Base-by-base conservation (phyloP, 2,329 filamentous ascomycete species). In the Pestalotiopsis fici region DNA sequence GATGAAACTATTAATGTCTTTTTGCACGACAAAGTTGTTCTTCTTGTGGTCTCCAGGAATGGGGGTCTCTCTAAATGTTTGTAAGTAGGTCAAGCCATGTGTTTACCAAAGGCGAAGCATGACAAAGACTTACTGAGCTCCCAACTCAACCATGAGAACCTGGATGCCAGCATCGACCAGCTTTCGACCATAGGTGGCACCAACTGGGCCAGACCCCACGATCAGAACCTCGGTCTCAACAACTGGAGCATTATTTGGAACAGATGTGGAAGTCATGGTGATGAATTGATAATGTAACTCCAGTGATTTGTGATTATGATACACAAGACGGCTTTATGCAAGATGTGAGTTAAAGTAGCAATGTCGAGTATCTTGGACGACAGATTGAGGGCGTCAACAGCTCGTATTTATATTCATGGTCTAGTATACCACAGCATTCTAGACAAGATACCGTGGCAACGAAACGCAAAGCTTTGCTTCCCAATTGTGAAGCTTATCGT, bases 131-230 rank as follows among this genome's bases (percentile, higher is more conserved):
- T 65, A 74, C 71, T 74, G 73, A 12, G 69, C 64, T 18, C 73
- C 73, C 25, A 73, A 70, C 28, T 75, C 73, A 35, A 74, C 63
- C 72, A 75, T 75, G 1, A 72, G 35, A 31, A 74, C 72, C 5
- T 59, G 60, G 27, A 68, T 54, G 23, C 65, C 67, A 3, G 69
- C 69, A 1, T 71, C 69, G 39, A 70, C 60, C 25, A 74, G 65
- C 15, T 70, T 71, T 3, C 70, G 59, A 18, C 71, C 71, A 63
- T 69, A 74, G 13, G 71, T 71, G 37, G 73, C 73, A 6, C 72
- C 73, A 27, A 74, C 66, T 6, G 73, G 73, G 12, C 73, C 73
- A 12, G 72, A 74, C 4, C 73, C 73, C 12, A 75, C 70, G 59
- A 75, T 68, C 43, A 74, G 57, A 47, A 47, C 39, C 39, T 47